Percentiles rank a stretch among this genome's conserved stretches.
These are phyloP conservation scores for Diaporthe ampelina DNA, from an alignment of 2,329 filamentous ascomycete species.

Conservation along the genomic window DNA sequence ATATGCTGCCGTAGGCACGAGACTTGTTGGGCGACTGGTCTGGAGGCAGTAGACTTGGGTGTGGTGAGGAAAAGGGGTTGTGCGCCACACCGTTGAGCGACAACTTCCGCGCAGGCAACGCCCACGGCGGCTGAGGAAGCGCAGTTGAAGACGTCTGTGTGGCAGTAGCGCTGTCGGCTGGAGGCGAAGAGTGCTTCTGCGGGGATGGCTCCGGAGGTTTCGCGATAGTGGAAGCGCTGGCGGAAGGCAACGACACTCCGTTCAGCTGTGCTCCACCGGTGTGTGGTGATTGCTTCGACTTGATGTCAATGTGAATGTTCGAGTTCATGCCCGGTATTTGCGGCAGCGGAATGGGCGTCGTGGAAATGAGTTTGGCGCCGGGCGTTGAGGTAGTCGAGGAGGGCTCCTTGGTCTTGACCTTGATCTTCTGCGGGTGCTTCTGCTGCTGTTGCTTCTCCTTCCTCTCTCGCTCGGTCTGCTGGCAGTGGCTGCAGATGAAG, in stretches of 20 bases:
- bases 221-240: conserved; percentile 28
- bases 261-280: conserved; percentile 32
- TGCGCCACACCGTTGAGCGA: conserved; percentile 50
- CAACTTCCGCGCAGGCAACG: conserved; percentile 40
- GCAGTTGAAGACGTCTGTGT: conserved; percentile 27
- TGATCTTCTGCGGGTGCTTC: conserved; percentile 67
- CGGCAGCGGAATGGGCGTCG: conserved; percentile 42
- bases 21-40: conserved; percentile 57
- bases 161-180: conserved; percentile 20
- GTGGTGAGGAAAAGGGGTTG: conserved; percentile 60
- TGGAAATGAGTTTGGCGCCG: conserved; percentile 45
- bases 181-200: conserved; percentile 40
- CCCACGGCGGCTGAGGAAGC: conserved; percentile 22
- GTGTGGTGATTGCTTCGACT: conserved; percentile 29
- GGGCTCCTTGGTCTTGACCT: conserved; percentile 63
- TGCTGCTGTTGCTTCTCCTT: conserved; percentile 75
- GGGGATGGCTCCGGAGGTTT: conserved; percentile 40
- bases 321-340: conserved; percentile 36
- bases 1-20: conserved; percentile 55
- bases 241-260: conserved; percentile 36
- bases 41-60: conserved; percentile 58
- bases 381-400: conserved; percentile 46
- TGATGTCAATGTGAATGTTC: no score
- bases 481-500: conserved; percentile 86
- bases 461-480: conserved; percentile 65